Percentiles rank a stretch among this genome's conserved stretches.
Conservation (phyloP, 352 stramenopile species). For the Pythium folliculosum region DNA sequence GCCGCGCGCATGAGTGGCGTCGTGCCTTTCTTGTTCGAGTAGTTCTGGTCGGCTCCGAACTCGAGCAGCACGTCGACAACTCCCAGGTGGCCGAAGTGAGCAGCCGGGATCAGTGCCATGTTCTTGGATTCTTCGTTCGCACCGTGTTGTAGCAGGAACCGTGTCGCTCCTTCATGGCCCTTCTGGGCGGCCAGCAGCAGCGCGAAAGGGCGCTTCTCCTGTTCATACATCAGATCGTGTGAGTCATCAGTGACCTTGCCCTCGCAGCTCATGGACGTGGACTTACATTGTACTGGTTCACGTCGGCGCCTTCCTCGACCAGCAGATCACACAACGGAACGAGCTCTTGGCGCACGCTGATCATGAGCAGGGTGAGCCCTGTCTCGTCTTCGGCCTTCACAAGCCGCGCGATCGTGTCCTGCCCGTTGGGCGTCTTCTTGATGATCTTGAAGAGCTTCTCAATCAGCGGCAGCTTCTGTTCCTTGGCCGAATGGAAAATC, state of each 20-base stretch:
- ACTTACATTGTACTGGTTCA: conserved; percentile 83
- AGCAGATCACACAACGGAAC: conserved; percentile 59
- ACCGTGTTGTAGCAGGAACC: conserved; percentile 63
- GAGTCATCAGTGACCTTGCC: not conserved
- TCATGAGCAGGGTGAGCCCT: conserved; percentile 85
- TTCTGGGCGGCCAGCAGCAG: conserved; percentile 84
- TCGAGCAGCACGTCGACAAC: conserved; percentile 77
- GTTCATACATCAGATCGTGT: not conserved
- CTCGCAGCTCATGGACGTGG: not conserved
- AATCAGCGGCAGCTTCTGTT: conserved; percentile 51
- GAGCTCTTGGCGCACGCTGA: conserved; percentile 68
- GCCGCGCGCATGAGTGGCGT: conserved; percentile 85
- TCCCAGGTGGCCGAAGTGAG: conserved; percentile 80
- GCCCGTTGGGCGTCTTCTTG: conserved; percentile 47
- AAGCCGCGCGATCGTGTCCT: conserved; percentile 51
- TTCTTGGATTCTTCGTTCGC: conserved; percentile 85
- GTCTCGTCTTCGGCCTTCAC: conserved; percentile 71
- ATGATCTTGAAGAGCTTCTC: conserved; percentile 63
- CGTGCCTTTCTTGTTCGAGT: conserved; percentile 87
- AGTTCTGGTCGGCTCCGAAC: conserved; percentile 74
- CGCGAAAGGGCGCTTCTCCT: conserved; percentile 82
- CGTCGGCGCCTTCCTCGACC: conserved; percentile 68
- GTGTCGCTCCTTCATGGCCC: conserved; percentile 67
- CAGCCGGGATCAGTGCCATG: conserved; percentile 82
- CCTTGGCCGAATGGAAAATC: conserved; percentile 60